Evolutionary conservation across 2,329 filamentous ascomycete species (phyloP), one percentile per base, ranked within the genome.

Genomic region (Blastomyces emzantsi): DNA sequence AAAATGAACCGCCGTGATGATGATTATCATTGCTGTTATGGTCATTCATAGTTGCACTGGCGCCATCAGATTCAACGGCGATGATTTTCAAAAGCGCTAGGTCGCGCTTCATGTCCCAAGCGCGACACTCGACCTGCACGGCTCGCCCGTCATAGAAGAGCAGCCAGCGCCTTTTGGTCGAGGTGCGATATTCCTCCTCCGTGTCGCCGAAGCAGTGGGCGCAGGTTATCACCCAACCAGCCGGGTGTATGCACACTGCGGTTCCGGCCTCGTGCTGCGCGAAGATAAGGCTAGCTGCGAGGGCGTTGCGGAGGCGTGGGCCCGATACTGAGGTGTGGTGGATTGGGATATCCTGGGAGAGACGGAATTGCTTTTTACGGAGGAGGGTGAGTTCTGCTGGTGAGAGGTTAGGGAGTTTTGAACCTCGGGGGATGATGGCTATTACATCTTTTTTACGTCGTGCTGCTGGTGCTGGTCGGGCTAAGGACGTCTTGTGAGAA

Each of bases 151-250:
- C 74, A 3, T 76, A 74, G 63, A 77, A 82, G 2, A 83, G 67
- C 0, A 83, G 73, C 74, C 77, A 80, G 52, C 75, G 72, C 4
- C 62, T 64, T 15, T 70, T 70, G 0, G 67, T 60, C 0, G 30
- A 39, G 8, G 25, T 54, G 60, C 75, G 69, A 2, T 77, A 72
- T 9, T 79, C 76, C 1, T 72, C 69, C 4, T 66, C 65, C 0
- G 69, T 71, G 58, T 82, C 81, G 1, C 78, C 79, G 22, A 83
- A 71, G 66, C 81, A 83, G 64, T 83, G 82, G 0, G 81, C 74
- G 68, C 81, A 83, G 1, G 80, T 82, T 25, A 83, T 70, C 4
- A 82, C 67, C 51, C 81, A 71, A 4, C 82, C 81, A 2, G 69
- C 63, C 0, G 74, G 66, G 0, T 76, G 75, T 43, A 83, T 77